Evolutionary conservation across 306 rosid species (phyloP), one percentile per base, ranked within the genome.

Genomic region (Ormosia emarginata): DNA sequence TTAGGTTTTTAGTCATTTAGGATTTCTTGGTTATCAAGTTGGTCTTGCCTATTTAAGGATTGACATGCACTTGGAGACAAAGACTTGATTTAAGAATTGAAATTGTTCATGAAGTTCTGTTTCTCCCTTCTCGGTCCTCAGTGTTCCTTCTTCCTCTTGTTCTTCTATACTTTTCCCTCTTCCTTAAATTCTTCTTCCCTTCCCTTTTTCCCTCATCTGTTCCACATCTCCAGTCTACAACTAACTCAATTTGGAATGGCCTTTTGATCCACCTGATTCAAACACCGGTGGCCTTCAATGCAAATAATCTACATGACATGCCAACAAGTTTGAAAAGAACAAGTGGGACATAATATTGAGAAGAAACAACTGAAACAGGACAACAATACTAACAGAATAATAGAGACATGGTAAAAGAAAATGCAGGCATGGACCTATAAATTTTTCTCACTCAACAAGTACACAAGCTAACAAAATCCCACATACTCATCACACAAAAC

Each of bases 211-310:
- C 6, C 17, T 49, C 50, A 39, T 69, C 10, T 17, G 17, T 44
- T 46, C 58, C 40, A 46, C 18, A 49, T 49, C 55, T 3, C 82
- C 85, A 74, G 65, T 85, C 89, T 53, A 76, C 87, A 7, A 43
- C 47, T 55, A 83, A 85, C 79, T 62, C 71, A 79, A 57, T 46
- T 17, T 44, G 74, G n/a, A 30, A 62, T 46, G 67, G 49, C 24
- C 24, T 53, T 56, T 53, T 17, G 15, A 73, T 83, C 82, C 50
- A 56, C 59, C 18, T 18, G 33, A 69, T 47, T 56, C 66, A 59
- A 59, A 59, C 39, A 24, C 2, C 11, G 32, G 62, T 72, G 69
- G 64, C 67, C 73, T 71, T 72, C 34, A 32, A 41, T 3, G 30
- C 39, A 24, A 24, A 24, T 24, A 24, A 24, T 24, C 41, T 43